Base-by-base conservation (phyloP, 2,329 filamentous ascomycete species). In the Aspergillus sp. region DNA sequence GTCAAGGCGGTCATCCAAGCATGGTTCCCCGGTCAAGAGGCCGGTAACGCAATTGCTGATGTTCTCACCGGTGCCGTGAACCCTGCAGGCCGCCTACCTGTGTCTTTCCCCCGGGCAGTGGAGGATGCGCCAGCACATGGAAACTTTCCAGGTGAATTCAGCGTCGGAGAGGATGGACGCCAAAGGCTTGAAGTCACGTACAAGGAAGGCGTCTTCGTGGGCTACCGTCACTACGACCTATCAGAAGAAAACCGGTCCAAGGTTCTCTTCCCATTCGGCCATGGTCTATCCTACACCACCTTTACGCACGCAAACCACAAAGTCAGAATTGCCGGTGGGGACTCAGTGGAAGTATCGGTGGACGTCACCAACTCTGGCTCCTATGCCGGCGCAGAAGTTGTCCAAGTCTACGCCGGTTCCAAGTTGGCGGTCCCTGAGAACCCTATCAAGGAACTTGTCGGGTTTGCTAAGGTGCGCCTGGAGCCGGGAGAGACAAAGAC, bases 141-240 rank as follows among this genome's bases (percentile, higher is more conserved):
- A 71, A 90, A 88, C 71, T 91, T 87, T 84, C 87, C 87, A 0
- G 87, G 87, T 51, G 88, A 90, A 74, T 53, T 46, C 7, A 39
- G 41, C 6, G 87, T 90, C 6, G 25, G 23, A 69, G 73, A 84
- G 48, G 82, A 85, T 63, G 86, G 88, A 0, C 71, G 87, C 1
- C 44, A 44, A 17, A 31, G 25, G 3, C 48, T 57, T 8, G 41
- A 52, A 9, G 55, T 57, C 23, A 21, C n/a, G 7, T 91, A 91
- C 68, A 87, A 87, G 52, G 89, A 92, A 71, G 88, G 87, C 14
- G 74, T 91, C 12, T 90, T 86, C 73, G 83, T 91, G 55, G 89
- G 89, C 2, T 91, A 92, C 73, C 77, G 85, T 17, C 87, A 90
- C 73, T 91, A 90, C 71, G 88, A 92, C 66, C 55, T 37, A 3